Percentiles rank a stretch among this genome's conserved stretches.
Conservation (phyloP, 306 rosid genomes). For the Leucaena leucocephala region DNA sequence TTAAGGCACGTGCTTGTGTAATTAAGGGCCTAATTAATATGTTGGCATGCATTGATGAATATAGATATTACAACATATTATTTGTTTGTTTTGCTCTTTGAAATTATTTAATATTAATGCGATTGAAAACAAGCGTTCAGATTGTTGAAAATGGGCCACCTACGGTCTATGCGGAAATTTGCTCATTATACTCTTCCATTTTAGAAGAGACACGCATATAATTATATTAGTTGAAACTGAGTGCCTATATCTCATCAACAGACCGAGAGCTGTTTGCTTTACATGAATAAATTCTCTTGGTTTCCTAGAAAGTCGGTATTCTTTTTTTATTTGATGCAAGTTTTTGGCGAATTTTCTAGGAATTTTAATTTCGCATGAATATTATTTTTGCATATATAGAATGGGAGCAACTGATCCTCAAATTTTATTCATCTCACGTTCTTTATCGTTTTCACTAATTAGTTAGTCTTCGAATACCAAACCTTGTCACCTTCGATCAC, state of each 20-base stretch:
- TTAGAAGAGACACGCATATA: background rate
- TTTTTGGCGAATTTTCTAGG: background rate
- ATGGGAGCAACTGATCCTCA: background rate
- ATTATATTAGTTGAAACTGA: too few species aligned
- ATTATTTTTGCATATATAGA: background rate
- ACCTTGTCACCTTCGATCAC: slow-evolving; percentile 5
- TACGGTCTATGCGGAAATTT: background rate
- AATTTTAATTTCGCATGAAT: background rate
- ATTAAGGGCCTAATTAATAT: too few species aligned
- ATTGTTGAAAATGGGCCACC: background rate
- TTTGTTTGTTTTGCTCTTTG: background rate
- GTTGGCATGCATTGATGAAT: background rate
- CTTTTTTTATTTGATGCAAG: background rate
- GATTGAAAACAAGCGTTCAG: background rate
- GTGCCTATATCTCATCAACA: too few species aligned
- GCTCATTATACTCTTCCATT: background rate
- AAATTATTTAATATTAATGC: background rate
- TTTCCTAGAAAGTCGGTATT: background rate
- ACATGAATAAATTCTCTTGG: too few species aligned
- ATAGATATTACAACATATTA: too few species aligned
- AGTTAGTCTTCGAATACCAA: background rate
- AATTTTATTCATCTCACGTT: background rate
- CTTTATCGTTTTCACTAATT: background rate
- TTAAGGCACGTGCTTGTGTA: too few species aligned
- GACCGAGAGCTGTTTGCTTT: background rate